phyloP scores from a whole-genome alignment of 352 stramenopile species.

The Globisporangium canariense region DNA sequence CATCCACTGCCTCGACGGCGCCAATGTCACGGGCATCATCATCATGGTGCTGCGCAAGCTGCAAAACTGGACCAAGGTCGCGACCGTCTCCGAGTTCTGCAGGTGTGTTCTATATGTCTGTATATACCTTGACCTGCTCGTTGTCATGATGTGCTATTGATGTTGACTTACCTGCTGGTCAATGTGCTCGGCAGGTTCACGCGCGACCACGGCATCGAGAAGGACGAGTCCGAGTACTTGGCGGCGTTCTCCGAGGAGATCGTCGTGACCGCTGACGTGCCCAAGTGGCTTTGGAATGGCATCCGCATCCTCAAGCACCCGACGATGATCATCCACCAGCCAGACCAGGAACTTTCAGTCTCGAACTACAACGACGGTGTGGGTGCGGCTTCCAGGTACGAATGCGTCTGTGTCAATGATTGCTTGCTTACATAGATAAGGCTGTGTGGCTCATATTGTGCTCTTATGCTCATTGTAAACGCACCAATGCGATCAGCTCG shows the following conservation, averaged over 20 bases:
- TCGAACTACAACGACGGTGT: constrained; percentile 30
- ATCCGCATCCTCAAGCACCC: constrained; percentile 80
- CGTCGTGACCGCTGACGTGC: constrained; percentile 66
- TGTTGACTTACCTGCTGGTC: background rate
- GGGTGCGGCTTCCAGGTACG: constrained; percentile 26
- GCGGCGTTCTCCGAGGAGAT: constrained; percentile 82
- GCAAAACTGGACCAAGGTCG: constrained; percentile 87
- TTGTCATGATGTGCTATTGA: background rate
- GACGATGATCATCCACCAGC: constrained; percentile 85
- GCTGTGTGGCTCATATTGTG: background rate
- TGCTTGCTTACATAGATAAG: background rate
- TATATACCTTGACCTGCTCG: background rate
- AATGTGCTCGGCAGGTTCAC: constrained; percentile 44
- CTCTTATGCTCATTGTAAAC: background rate
- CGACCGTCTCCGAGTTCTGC: constrained; percentile 81
- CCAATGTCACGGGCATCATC: constrained; percentile 85
- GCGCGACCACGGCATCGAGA: constrained; percentile 82
- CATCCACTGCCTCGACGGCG: constrained; percentile 85
- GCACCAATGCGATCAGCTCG: constrained; percentile 18
- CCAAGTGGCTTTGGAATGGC: constrained; percentile 84
- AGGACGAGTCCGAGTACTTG: constrained; percentile 85
- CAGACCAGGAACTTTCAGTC: constrained; percentile 48
- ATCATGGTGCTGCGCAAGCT: constrained; percentile 87
- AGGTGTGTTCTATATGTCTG: constrained; percentile 20
- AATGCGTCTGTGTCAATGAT: background rate